Percentiles rank a stretch among this genome's conserved stretches.
phyloP scores from a whole-genome alignment of 2,329 filamentous ascomycete genomes.

The Aspergillus nomiae region DNA sequence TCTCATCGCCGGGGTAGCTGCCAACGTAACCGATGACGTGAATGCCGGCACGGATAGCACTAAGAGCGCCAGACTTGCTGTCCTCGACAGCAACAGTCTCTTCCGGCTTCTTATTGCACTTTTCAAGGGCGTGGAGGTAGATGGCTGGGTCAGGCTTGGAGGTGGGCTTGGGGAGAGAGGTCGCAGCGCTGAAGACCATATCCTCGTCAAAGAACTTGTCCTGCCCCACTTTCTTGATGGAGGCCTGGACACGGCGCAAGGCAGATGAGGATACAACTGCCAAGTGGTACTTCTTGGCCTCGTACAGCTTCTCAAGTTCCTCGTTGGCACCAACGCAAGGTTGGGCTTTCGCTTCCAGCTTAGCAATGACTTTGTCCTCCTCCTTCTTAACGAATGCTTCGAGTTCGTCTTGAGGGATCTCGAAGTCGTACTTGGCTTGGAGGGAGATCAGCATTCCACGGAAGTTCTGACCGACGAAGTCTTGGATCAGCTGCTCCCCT shows the following conservation, averaged over 20 bases:
- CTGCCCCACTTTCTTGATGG: constrained; percentile 76
- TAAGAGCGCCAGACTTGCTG: constrained; percentile 80
- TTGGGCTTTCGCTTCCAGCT: constrained; percentile 67
- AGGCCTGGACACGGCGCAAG: constrained; percentile 74
- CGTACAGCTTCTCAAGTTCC: constrained; percentile 66
- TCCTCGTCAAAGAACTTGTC: constrained; percentile 77
- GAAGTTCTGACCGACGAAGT: constrained; percentile 95
- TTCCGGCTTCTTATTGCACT: constrained; percentile 68
- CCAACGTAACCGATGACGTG: constrained; percentile 84
- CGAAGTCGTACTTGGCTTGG: constrained; percentile 74
- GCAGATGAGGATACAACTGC: constrained; percentile 82
- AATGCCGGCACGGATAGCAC: constrained; percentile 75
- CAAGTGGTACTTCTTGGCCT: constrained; percentile 67
- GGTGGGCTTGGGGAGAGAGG: constrained; percentile 74
- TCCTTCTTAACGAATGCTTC: constrained; percentile 74
- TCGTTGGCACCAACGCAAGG: constrained; percentile 70
- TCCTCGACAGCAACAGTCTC: constrained; percentile 86
- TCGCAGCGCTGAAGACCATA: constrained; percentile 79
- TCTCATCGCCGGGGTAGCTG: constrained; percentile 63
- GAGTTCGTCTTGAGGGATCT: constrained; percentile 67
- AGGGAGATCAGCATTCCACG: constrained; percentile 83
- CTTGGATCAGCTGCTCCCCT: constrained; percentile 73
- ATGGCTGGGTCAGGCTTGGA: constrained; percentile 90
- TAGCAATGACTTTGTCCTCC: constrained; percentile 80
- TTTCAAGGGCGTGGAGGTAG: constrained; percentile 76